Base-by-base conservation (phyloP, 768 basidiomycete genomes). In the Boletus rex-veris region DNA sequence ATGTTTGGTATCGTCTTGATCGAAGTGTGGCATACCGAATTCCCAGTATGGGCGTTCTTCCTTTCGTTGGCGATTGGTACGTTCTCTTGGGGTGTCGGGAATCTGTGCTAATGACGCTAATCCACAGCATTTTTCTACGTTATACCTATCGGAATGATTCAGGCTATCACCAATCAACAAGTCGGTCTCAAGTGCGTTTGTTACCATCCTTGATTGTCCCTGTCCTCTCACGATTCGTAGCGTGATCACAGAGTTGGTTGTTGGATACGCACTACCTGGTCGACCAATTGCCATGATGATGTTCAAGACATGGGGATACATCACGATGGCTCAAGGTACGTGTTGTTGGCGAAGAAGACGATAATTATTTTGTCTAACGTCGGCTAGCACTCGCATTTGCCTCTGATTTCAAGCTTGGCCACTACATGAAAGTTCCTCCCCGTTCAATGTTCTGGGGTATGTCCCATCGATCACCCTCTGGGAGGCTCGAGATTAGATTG, bases 101-200 rank as follows among this genome's bases (percentile, higher is more conserved):
- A 16, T 26, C 2, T 3, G 2, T 39, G 24, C 14, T 56, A 30
- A 57, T 14, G 44, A 2, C 14, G 12, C 16, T 37, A 0, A 42
- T 21, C n/a, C 5, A 14, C 11, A 55, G 73, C 81, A 0, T 75
- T 80, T 54, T 70, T 87, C 62, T 92, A 90, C 62, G 77, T 84
- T 45, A 77, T 94, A 46, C 92, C 92, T 12, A 80, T 87, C 50
- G 88, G 86, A 59, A 72, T 75, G 80, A 88, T 91, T 55, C 82
- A 88, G 56, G 87, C 88, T 1, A 81, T 90, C 53, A 91, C 89
- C 19, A 92, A 92, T 67, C 84, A 87, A 60, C 85, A 88, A 68
- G 77, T 90, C 50, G 87, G 77, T 64, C 66, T 80, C 8, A 81
- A 78, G 64, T 66, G n/a, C 24, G 64, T 60, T 28, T 24, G 6